phyloP scores from a whole-genome alignment of 2,329 filamentous ascomycete species.

The Daldinia eschscholtzii region DNA sequence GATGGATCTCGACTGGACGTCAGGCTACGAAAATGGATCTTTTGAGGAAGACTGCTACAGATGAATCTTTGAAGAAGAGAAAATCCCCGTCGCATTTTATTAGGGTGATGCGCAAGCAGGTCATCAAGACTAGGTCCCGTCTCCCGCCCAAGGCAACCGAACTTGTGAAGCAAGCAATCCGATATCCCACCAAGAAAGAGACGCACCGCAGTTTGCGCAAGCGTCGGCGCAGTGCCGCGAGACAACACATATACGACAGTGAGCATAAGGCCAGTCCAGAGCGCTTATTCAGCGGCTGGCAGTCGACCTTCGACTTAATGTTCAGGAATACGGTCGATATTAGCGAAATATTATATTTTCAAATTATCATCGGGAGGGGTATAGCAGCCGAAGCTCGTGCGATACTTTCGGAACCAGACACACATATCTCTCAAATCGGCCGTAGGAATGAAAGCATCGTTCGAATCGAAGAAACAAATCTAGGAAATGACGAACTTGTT shows the following conservation, averaged over 20 bases:
- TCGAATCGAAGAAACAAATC: slow-evolving; percentile 40
- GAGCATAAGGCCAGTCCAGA: slow-evolving; percentile 25
- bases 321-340: slow-evolving; percentile 46
- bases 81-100: slow-evolving; percentile 12
- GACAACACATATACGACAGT: slow-evolving; percentile 41
- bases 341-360: slow-evolving; percentile 46
- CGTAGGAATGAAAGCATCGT: slow-evolving; percentile 46
- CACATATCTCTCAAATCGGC: slow-evolving; percentile 44
- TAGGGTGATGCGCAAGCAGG: slow-evolving; percentile 25
- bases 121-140: slow-evolving; percentile 33
- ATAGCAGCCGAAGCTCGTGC: slow-evolving; percentile 44
- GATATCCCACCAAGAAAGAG: slow-evolving; percentile 35
- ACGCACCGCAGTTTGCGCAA: slow-evolving; percentile 41
- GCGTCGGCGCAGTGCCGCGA: slow-evolving; percentile 37
- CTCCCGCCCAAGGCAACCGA: slow-evolving; percentile 19
- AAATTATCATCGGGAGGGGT: slow-evolving; percentile 47
- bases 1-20: slow-evolving; percentile 38
- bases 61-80: background rate
- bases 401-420: slow-evolving; percentile 44
- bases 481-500: slow-evolving; percentile 37
- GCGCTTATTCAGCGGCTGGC: slow-evolving; percentile 34
- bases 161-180: slow-evolving; percentile 36
- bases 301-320: slow-evolving; percentile 45
- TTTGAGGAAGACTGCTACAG: background rate
- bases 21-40: slow-evolving; percentile 1